Conservation (phyloP, 345 rosid species). For the Eucalyptus brandiana region DNA sequence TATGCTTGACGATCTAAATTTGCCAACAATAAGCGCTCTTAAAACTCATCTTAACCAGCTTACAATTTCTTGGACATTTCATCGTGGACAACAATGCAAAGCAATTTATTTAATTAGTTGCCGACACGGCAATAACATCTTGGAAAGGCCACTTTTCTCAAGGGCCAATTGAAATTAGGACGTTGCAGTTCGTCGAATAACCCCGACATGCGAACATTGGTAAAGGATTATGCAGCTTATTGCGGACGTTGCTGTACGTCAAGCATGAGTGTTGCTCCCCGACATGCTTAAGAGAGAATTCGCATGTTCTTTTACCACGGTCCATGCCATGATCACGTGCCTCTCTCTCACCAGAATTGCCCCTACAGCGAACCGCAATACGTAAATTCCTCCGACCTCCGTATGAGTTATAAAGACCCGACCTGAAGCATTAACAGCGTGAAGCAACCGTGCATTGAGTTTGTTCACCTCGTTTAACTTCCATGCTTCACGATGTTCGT, state of each 20-base stretch:
- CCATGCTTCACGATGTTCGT: not conserved
- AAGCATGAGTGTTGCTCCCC: not conserved
- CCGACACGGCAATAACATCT: not conserved
- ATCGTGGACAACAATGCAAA: not conserved
- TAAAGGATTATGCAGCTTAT: not conserved
- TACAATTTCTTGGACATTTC: not conserved
- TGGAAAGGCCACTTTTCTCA: not conserved
- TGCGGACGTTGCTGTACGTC: not conserved
- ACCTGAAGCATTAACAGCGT: constrained; percentile 20
- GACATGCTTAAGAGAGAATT: not conserved
- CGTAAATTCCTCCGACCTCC: not conserved
- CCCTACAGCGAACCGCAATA: constrained; percentile 10
- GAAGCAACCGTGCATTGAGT: constrained; percentile 11
- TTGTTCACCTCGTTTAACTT: constrained; percentile 1
- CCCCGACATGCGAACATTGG: too few species aligned
- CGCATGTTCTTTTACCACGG: constrained; percentile 3
- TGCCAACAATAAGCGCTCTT: too few species aligned
- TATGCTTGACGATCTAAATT: too few species aligned
- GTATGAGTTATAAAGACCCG: not conserved
- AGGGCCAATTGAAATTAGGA: not conserved
- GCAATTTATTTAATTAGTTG: not conserved
- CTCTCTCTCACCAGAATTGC: constrained; percentile 4
- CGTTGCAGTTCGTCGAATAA: too few species aligned
- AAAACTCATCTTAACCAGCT: not conserved
- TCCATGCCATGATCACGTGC: constrained; percentile 17